phyloP scores from a whole-genome alignment of 768 basidiomycete species.

The Termitomyces sp. region DNA sequence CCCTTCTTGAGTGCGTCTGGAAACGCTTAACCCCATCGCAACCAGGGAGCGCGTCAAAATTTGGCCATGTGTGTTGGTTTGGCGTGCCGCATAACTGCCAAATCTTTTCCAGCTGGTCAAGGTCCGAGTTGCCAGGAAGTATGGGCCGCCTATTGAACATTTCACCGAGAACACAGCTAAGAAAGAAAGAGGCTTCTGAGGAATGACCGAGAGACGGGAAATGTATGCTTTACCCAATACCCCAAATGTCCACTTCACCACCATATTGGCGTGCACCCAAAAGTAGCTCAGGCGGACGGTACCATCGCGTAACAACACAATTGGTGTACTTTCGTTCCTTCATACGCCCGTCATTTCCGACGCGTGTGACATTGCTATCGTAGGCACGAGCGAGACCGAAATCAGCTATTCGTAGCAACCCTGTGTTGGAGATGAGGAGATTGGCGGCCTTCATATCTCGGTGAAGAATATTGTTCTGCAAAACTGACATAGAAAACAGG shows the following conservation, averaged over 20 bases:
- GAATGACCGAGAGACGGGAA: background rate
- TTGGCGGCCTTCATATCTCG: constrained; percentile 99
- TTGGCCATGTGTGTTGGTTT: constrained; percentile 76
- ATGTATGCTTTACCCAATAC: constrained; percentile 67
- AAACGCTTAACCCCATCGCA: constrained; percentile 76
- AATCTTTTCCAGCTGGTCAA: constrained; percentile 90
- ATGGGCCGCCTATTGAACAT: constrained; percentile 90
- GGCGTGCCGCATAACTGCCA: constrained; percentile 89
- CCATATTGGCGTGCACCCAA: constrained; percentile 88
- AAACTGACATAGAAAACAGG: constrained; percentile 7
- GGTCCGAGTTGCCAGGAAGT: constrained; percentile 78
- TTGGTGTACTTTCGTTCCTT: constrained; percentile 83
- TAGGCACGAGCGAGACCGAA: constrained; percentile 91
- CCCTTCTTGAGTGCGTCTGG: constrained; percentile 41
- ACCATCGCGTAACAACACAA: constrained; percentile 94
- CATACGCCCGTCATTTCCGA: constrained; percentile 33
- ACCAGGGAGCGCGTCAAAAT: constrained; percentile 68
- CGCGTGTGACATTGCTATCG: constrained; percentile 42
- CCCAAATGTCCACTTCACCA: constrained; percentile 96
- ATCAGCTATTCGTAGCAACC: constrained; percentile 84
- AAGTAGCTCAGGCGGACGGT: constrained; percentile 88
- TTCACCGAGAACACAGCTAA: constrained; percentile 91
- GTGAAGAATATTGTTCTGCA: constrained; percentile 91
- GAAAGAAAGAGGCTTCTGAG: background rate
- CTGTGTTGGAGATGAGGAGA: constrained; percentile 84